Evolutionary conservation across 2,329 filamentous ascomycete species (phyloP).

Genomic region (Xylariaceae sp.): DNA sequence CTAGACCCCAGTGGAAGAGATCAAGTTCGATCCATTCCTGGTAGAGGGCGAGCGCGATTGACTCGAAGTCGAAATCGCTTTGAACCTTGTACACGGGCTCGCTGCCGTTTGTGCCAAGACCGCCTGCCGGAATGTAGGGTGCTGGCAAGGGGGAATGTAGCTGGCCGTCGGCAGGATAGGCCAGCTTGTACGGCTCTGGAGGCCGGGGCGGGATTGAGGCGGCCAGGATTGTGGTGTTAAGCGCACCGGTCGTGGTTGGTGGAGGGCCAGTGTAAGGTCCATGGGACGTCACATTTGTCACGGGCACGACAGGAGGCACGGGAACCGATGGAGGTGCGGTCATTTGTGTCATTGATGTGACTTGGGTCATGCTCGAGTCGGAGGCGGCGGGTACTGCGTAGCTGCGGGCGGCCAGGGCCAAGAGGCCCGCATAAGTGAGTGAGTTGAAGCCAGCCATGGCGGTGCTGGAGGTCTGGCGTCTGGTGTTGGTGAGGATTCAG

Average conservation of each 20-base stretch:
- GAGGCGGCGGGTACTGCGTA: slow-evolving; percentile 35
- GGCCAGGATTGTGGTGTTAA: slow-evolving; percentile 53
- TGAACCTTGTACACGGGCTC: slow-evolving; percentile 70
- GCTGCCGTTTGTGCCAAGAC: slow-evolving; percentile 71
- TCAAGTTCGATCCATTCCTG: slow-evolving; percentile 84
- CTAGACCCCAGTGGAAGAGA: slow-evolving; percentile 71
- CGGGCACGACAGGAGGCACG: slow-evolving; percentile 26
- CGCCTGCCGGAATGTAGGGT: slow-evolving; percentile 67
- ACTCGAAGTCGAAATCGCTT: slow-evolving; percentile 80
- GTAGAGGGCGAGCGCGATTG: slow-evolving; percentile 67
- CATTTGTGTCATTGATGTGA: slow-evolving; percentile 31
- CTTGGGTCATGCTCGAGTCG: slow-evolving; percentile 16
- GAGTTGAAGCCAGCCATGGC: slow-evolving; percentile 9
- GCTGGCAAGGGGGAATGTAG: slow-evolving; percentile 64
- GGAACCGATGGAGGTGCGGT: slow-evolving; percentile 29
- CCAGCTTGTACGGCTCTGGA: slow-evolving; percentile 56
- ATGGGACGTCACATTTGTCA: slow-evolving; percentile 59
- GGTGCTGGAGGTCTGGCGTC: background rate
- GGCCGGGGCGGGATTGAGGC: slow-evolving; percentile 53
- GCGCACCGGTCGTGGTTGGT: slow-evolving; percentile 62
- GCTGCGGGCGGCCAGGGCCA: slow-evolving; percentile 19
- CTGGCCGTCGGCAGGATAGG: slow-evolving; percentile 66
- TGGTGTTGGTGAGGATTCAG: background rate
- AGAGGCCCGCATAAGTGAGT: slow-evolving; percentile 2
- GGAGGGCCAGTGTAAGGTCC: slow-evolving; percentile 62